Conservation (phyloP, 768 basidiomycete genomes). For the Suillus subalutaceus region DNA sequence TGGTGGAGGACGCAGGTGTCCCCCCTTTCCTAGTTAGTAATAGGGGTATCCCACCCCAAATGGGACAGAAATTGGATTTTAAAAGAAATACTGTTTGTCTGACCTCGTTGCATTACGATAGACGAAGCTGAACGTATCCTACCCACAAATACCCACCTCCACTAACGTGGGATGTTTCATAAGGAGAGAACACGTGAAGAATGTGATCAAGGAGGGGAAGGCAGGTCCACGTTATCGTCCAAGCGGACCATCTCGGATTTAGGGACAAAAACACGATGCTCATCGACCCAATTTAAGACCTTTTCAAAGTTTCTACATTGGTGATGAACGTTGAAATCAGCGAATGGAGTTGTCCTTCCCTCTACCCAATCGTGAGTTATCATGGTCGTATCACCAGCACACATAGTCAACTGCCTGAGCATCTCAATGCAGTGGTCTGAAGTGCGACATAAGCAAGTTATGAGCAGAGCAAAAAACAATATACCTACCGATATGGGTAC, state of each 20-base stretch:
- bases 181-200: background rate
- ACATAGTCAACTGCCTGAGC: slow-evolving; percentile 16
- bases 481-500: slow-evolving; percentile 11
- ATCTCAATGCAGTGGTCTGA: slow-evolving; percentile 17
- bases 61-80: no score
- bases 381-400: slow-evolving; percentile 13
- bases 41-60: no score
- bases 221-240: background rate
- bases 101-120: no score
- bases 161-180: background rate
- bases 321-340: slow-evolving; percentile 1
- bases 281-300: background rate
- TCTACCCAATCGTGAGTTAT: slow-evolving; percentile 15
- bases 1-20: no score
- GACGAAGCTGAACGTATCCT: no score
- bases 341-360: background rate
- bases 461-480: background rate
- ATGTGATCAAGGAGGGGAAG: background rate
- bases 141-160: no score
- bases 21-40: no score
- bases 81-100: no score
- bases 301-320: slow-evolving; percentile 5
- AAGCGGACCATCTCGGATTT: background rate
- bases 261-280: background rate
- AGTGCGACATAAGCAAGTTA: background rate